Evolutionary conservation across 257 asterid genomes (phyloP).

Genomic region (Osmanthus fragrans): DNA sequence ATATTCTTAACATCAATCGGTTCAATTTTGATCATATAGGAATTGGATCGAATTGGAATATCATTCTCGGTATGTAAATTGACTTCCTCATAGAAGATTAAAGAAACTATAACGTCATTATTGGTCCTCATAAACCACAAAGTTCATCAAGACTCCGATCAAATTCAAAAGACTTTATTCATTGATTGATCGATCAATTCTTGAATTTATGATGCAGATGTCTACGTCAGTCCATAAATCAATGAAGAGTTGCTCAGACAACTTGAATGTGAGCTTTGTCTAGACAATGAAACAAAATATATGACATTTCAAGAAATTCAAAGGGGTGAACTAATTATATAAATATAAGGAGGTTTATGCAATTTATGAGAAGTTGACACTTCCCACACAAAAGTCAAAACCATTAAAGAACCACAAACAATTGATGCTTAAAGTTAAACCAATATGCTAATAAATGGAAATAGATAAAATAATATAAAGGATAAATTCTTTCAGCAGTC

Average conservation of each 20-base stretch:
- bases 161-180: background rate
- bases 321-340: background rate
- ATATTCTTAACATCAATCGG: no score
- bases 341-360: background rate
- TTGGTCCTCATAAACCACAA: background rate
- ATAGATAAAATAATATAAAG: no score
- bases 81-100: background rate
- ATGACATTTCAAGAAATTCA: background rate
- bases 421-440: no score
- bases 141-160: background rate
- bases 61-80: background rate
- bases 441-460: background rate
- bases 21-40: no score
- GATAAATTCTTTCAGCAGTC: no score
- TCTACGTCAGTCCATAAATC: background rate
- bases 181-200: background rate
- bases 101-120: background rate
- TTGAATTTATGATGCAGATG: background rate
- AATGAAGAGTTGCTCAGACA: background rate
- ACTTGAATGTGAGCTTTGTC: background rate
- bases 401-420: background rate
- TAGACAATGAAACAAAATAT: background rate
- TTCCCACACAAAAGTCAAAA: background rate
- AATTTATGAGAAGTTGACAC: background rate
- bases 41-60: no score